Conservation (phyloP, 192 early-diverging fungal species). For the Coemansia sp. region DNA sequence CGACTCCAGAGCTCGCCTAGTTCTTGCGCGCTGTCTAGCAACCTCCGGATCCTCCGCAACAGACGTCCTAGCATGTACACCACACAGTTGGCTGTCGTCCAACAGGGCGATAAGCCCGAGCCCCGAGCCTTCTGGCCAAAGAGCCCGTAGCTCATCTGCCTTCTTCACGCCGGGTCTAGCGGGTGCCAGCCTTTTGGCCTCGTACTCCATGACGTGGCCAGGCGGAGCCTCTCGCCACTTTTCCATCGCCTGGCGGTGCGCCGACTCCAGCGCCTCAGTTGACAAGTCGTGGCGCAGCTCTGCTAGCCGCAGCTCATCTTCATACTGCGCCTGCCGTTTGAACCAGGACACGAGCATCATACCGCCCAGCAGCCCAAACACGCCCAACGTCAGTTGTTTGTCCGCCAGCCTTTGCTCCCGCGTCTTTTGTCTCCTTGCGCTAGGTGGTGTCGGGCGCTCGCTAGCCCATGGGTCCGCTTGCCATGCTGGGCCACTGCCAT, state of each 20-base stretch:
- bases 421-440: not conserved
- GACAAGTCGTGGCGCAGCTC: slow-evolving; percentile 11
- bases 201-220: slow-evolving; percentile 26
- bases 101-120: slow-evolving; percentile 46
- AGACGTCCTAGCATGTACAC: slow-evolving; percentile 18
- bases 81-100: slow-evolving; percentile 37
- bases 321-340: slow-evolving; percentile 14
- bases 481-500: no score
- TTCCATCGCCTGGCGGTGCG: slow-evolving; percentile 33
- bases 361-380: slow-evolving; percentile 35
- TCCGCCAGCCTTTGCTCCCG: slow-evolving; percentile 13
- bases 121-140: slow-evolving; percentile 44
- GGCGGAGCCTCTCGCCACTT: slow-evolving; percentile 45
- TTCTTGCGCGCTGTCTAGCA: slow-evolving; percentile 3
- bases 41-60: slow-evolving; percentile 18
- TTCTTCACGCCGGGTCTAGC: not conserved
- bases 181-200: slow-evolving; percentile 20
- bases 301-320: slow-evolving; percentile 7
- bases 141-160: slow-evolving; percentile 20
- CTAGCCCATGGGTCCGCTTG: slow-evolving; percentile 25
- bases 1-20: slow-evolving; percentile 17
- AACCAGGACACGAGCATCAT: slow-evolving; percentile 11
- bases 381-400: slow-evolving; percentile 7
- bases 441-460: slow-evolving; percentile 25
- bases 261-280: slow-evolving; percentile 11